Evolutionary conservation across 1,139 yeast genomes (phyloP).

Genomic region (Pneumocystis canis): DNA sequence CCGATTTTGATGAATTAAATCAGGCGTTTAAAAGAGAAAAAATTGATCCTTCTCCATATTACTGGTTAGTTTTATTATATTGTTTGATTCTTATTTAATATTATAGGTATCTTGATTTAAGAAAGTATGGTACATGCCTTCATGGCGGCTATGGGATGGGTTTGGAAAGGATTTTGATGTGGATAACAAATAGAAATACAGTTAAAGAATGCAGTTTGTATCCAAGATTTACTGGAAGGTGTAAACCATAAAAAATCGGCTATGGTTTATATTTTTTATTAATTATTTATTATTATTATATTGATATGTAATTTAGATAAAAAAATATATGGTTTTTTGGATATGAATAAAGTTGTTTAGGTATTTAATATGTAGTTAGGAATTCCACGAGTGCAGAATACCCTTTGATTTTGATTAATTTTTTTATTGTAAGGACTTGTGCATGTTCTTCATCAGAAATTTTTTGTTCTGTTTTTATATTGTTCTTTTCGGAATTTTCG

Average conservation of each 20-base stretch:
- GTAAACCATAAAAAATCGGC: conserved; percentile 51
- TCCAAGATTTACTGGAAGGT: conserved; percentile 96
- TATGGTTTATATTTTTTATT: not conserved
- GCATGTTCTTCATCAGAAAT: not conserved
- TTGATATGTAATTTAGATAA: not conserved
- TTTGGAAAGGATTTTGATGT: conserved; percentile 92
- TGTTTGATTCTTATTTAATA: not conserved
- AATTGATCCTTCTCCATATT: conserved; percentile 63
- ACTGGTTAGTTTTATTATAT: conserved; percentile 47
- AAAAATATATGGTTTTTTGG: not conserved
- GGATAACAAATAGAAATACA: conserved; percentile 95
- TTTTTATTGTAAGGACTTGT: not conserved
- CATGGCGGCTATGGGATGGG: conserved; percentile 99
- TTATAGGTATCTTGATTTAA: conserved; percentile 46
- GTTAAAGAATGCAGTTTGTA: conserved; percentile 70
- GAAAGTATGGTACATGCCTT: conserved; percentile 94
- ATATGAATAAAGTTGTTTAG: not conserved
- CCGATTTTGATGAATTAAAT: conserved; percentile 61
- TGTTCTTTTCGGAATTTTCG: not conserved
- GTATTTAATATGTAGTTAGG: not conserved
- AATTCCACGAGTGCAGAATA: not conserved
- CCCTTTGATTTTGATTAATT: not conserved
- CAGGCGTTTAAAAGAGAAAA: conserved; percentile 89
- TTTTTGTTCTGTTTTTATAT: not conserved
- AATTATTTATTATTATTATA: not conserved